These are phyloP conservation scores for Artomyces pyxidatus DNA, from an alignment of 768 basidiomycete genomes.

Conservation along the genomic window DNA sequence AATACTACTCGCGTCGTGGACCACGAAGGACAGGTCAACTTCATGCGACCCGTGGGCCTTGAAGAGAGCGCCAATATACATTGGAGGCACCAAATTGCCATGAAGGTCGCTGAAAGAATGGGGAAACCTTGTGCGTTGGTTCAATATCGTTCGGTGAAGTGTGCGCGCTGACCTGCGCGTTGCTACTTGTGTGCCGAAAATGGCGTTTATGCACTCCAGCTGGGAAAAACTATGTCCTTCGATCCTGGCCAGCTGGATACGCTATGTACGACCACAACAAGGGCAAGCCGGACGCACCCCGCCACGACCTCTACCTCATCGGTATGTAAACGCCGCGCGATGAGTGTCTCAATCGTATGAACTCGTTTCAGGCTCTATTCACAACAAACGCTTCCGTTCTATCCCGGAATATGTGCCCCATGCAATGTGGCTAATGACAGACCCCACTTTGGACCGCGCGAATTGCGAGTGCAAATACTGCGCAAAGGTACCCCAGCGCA, in stretches of 20 bases:
- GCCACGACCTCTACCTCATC: constrained; percentile 73
- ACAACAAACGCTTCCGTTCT: constrained; percentile 58
- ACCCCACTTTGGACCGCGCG: constrained; percentile 35
- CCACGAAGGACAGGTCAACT: constrained; percentile 61
- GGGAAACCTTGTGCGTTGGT: constrained; percentile 40
- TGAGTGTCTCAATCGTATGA: background rate
- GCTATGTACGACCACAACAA: constrained; percentile 70
- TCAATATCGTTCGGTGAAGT: background rate
- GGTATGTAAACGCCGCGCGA: constrained; percentile 34
- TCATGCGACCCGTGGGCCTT: constrained; percentile 44
- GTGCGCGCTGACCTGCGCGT: background rate
- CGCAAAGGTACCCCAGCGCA: constrained; percentile 55
- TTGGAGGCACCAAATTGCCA: constrained; percentile 42
- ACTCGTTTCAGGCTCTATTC: constrained; percentile 28
- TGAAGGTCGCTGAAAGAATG: constrained; percentile 34
- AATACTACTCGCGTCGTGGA: constrained; percentile 49
- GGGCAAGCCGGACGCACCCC: constrained; percentile 40
- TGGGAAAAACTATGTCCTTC: constrained; percentile 51
- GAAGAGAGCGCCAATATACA: constrained; percentile 45
- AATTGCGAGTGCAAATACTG: constrained; percentile 77
- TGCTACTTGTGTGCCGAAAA: background rate
- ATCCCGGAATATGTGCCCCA: constrained; percentile 83
- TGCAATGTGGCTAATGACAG: constrained; percentile 67
- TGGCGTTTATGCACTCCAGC: constrained; percentile 24
- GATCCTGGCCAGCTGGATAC: constrained; percentile 60